A percentile compares a stretch with the other conserved stretches of the same genome.
Conservation (phyloP, 768 basidiomycete genomes). For the Heimioporus sp. region DNA sequence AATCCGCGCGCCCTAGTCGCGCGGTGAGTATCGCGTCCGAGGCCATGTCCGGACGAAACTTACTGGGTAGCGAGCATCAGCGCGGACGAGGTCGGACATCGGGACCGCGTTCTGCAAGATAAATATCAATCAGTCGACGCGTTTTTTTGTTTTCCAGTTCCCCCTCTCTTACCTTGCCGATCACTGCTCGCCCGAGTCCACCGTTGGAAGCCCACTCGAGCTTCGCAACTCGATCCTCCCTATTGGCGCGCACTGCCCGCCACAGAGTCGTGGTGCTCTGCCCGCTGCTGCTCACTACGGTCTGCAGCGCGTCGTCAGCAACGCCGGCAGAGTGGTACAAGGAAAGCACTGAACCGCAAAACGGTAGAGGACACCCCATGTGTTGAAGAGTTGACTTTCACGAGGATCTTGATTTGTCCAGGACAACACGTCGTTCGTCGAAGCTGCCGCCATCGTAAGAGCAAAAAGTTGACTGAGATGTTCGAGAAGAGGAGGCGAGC, state of each 20-base stretch:
- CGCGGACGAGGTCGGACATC: constrained; percentile 80
- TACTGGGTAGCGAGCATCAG: constrained; percentile 61
- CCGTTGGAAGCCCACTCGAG: constrained; percentile 85
- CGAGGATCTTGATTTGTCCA: constrained; percentile 89
- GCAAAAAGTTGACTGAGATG: constrained; percentile 35
- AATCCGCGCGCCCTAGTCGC: constrained; percentile 55
- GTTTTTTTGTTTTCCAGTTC: constrained; percentile 2
- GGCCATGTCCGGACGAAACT: constrained; percentile 27
- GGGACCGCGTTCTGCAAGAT: constrained; percentile 62
- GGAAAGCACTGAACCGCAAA: constrained; percentile 55
- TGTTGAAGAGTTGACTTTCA: constrained; percentile 79
- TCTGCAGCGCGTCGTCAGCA: constrained; percentile 45
- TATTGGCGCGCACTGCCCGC: constrained; percentile 79
- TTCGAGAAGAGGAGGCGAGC: constrained; percentile 31
- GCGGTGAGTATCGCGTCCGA: constrained; percentile 11
- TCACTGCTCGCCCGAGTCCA: constrained; percentile 79
- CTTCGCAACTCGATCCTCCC: constrained; percentile 85
- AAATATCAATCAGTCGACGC: constrained; percentile 27
- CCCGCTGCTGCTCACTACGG: constrained; percentile 58
- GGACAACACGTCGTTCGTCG: constrained; percentile 69
- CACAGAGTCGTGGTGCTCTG: constrained; percentile 75
- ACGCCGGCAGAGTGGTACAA: constrained; percentile 12
- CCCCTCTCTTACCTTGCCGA: constrained; percentile 66
- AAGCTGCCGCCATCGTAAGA: constrained; percentile 48
- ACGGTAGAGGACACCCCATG: constrained; percentile 78